phyloP scores from a whole-genome alignment of 1,284 basidiomycete species.

The Ganoderma meredithae region DNA sequence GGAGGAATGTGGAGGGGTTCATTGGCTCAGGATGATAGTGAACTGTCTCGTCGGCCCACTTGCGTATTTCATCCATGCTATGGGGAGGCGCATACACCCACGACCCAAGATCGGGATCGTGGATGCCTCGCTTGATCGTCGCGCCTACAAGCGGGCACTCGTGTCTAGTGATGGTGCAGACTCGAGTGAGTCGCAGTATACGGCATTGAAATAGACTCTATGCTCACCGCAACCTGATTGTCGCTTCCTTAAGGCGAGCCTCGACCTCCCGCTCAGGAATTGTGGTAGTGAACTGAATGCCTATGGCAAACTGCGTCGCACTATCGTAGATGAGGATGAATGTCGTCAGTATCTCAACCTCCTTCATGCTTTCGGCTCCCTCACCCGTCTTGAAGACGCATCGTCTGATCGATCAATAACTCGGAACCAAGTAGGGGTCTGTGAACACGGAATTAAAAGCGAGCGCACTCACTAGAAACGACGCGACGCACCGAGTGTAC shows the following conservation, averaged over 20 bases:
- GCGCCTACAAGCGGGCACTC: conserved; percentile 6
- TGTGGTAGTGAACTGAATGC: conserved; percentile 1
- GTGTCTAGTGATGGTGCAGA: neutral
- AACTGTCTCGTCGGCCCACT: neutral
- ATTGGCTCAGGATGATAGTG: neutral
- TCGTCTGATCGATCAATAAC: neutral
- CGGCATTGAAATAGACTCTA: too few relatives aligned
- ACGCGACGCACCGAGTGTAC: neutral
- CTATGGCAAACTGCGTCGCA: conserved; percentile 3
- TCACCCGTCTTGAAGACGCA: neutral
- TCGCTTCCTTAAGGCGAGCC: neutral
- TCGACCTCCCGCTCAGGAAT: neutral
- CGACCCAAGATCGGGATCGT: conserved; percentile 7
- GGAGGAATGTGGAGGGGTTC: neutral
- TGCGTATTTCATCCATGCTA: neutral
- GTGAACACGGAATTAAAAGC: neutral
- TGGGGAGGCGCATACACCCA: conserved; percentile 5
- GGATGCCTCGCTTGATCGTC: conserved; percentile 6
- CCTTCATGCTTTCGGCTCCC: neutral
- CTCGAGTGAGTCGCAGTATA: neutral
- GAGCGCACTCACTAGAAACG: neutral
- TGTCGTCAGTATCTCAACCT: neutral
- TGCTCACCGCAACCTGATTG: neutral
- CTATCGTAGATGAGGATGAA: neutral
- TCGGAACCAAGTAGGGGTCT: conserved; percentile 1